phyloP scores from a whole-genome alignment of 2,329 filamentous ascomycete species.

The Xylariaceae sp. region DNA sequence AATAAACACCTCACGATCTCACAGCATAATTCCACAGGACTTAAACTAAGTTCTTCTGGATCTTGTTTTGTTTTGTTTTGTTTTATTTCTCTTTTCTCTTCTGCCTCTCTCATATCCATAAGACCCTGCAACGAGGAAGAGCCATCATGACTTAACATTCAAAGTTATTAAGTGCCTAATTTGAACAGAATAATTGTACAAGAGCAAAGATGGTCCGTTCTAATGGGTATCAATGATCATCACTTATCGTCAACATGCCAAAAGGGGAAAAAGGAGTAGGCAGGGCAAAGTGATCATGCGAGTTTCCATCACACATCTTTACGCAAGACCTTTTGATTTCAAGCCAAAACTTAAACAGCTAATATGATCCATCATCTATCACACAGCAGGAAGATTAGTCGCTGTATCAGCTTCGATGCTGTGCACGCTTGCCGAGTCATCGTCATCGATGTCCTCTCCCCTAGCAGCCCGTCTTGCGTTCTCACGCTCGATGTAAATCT shows the following conservation, averaged over 20 bases:
- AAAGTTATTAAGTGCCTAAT: too few species aligned
- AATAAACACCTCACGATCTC: too few species aligned
- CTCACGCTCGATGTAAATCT: constrained; percentile 61
- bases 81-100: too few species aligned
- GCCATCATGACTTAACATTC: too few species aligned
- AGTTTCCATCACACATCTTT: background rate
- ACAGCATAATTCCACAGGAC: too few species aligned
- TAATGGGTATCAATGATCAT: constrained; percentile 21
- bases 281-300: background rate
- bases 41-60: too few species aligned
- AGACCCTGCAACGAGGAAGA: too few species aligned
- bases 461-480: constrained; percentile 44
- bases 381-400: constrained; percentile 3
- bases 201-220: constrained; percentile 8
- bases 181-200: background rate
- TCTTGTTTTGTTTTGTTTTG: too few species aligned
- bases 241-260: constrained; percentile 13
- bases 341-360: background rate
- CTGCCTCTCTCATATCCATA: too few species aligned
- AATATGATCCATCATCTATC: background rate
- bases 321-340: background rate
- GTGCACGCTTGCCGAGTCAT: constrained; percentile 29
- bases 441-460: constrained; percentile 41
- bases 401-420: constrained; percentile 17
- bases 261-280: background rate